These are phyloP conservation scores for Trichophyton schoenleinii DNA, from an alignment of 2,329 filamentous ascomycete species.

Conservation along the genomic window DNA sequence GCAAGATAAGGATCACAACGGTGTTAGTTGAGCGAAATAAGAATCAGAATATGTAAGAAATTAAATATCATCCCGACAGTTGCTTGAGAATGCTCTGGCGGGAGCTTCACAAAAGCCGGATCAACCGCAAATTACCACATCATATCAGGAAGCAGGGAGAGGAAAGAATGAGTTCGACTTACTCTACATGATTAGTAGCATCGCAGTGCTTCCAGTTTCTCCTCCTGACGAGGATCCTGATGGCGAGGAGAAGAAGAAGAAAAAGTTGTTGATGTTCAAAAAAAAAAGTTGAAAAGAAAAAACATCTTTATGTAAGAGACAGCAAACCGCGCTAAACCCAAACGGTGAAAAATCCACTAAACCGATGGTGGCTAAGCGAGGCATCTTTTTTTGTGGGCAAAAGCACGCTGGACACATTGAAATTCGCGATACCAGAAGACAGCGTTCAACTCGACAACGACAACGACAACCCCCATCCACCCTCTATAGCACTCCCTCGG, in stretches of 20 bases:
- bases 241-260: conserved; percentile 14
- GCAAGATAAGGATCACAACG: neutral
- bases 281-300: conserved; percentile 1
- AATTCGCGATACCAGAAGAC: conserved; percentile 14
- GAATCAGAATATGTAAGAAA: conserved; percentile 99
- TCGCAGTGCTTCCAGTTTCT: neutral
- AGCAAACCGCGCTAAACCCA: conserved; percentile 12
- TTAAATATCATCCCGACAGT: conserved; percentile 67
- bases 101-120: conserved; percentile 66
- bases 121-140: conserved; percentile 99
- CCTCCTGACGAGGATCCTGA: neutral
- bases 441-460: conserved; percentile 14
- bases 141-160: conserved; percentile 37
- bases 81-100: conserved; percentile 78
- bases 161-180: conserved; percentile 12
- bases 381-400: conserved; percentile 16
- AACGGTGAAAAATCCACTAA: conserved; percentile 11
- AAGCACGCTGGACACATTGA: conserved; percentile 8
- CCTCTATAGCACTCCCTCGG: conserved; percentile 11
- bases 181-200: conserved; percentile 11
- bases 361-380: neutral
- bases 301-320: neutral
- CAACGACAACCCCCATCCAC: conserved; percentile 12
- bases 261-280: conserved; percentile 5
- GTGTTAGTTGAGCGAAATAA: conserved; percentile 8